Percentiles rank a stretch among this genome's conserved stretches.
These are phyloP conservation scores for Tilletia horrida DNA, from an alignment of 1,284 basidiomycete genomes.

Conservation along the genomic window DNA sequence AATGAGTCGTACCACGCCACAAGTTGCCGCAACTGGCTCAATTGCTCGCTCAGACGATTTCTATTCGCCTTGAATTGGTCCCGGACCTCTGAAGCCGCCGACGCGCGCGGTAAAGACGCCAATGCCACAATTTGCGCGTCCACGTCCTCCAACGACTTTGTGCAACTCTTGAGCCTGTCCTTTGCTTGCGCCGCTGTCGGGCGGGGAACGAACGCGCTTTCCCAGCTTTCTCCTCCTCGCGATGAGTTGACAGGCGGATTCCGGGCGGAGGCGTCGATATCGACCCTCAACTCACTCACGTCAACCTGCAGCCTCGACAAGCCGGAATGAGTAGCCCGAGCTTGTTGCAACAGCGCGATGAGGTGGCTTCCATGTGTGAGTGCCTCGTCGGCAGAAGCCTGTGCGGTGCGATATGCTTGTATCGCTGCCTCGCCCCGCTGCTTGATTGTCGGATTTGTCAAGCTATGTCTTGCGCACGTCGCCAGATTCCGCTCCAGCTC, in stretches of 20 bases:
- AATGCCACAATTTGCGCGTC: background rate
- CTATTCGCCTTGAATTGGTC: background rate
- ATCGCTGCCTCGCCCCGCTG: background rate
- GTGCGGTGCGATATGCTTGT: background rate
- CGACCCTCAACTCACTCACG: background rate
- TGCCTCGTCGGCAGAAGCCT: background rate
- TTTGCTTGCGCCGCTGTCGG: background rate
- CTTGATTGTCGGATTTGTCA: background rate
- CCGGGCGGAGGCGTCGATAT: background rate
- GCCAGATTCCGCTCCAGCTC: slow-evolving; percentile 5
- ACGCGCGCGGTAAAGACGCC: background rate
- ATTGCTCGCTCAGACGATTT: background rate
- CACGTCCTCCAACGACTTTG: background rate
- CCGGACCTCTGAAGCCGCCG: background rate
- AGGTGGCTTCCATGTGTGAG: background rate
- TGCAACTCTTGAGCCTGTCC: background rate
- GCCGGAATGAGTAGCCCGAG: background rate
- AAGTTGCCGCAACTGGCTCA: background rate
- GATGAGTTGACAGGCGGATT: background rate
- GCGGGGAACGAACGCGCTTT: background rate
- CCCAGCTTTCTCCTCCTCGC: background rate
- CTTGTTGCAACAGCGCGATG: background rate
- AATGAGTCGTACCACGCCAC: slow-evolving; percentile 5
- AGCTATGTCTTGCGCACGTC: background rate
- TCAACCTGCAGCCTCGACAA: background rate